A percentile compares a stretch with the other conserved stretches of the same genome.
Conservation (phyloP, 345 rosid species). For the Gossypium thurberi region DNA sequence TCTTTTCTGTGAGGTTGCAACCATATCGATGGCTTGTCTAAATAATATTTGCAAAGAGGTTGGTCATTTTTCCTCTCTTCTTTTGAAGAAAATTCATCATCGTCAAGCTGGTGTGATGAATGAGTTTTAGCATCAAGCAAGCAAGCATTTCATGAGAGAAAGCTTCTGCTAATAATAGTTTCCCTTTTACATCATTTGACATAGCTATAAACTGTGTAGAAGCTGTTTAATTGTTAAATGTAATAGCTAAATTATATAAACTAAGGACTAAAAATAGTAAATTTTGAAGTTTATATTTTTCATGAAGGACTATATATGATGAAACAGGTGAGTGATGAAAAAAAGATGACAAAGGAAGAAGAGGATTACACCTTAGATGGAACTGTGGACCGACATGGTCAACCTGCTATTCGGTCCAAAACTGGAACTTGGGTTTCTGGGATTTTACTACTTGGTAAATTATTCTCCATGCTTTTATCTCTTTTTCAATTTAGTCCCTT, state of each 20-base stretch:
- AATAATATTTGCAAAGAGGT: conserved; percentile 25
- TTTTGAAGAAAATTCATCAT: background rate
- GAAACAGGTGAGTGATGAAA: conserved; percentile 22
- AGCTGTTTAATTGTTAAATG: too few species aligned
- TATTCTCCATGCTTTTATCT: background rate
- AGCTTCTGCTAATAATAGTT: too few species aligned
- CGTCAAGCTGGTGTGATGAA: too few species aligned
- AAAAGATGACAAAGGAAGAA: conserved; percentile 26
- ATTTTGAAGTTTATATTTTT: too few species aligned
- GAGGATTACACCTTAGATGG: conserved; percentile 64
- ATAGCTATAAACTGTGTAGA: too few species aligned
- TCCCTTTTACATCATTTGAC: too few species aligned
- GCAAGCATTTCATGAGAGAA: too few species aligned
- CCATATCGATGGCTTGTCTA: conserved; percentile 25
- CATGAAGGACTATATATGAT: background rate
- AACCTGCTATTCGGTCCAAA: conserved; percentile 53
- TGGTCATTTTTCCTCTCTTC: background rate
- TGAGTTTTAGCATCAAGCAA: too few species aligned
- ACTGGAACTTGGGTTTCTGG: conserved; percentile 89
- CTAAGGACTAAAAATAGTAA: too few species aligned
- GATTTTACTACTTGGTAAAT: conserved; percentile 62
- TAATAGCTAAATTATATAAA: too few species aligned
- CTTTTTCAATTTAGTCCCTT: background rate
- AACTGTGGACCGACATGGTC: conserved; percentile 68
- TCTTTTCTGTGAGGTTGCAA: background rate